Percentiles rank a stretch among this genome's conserved stretches.
Evolutionary conservation across 2,329 filamentous ascomycete species (phyloP).

Genomic region (Epichloe coenophiala): DNA sequence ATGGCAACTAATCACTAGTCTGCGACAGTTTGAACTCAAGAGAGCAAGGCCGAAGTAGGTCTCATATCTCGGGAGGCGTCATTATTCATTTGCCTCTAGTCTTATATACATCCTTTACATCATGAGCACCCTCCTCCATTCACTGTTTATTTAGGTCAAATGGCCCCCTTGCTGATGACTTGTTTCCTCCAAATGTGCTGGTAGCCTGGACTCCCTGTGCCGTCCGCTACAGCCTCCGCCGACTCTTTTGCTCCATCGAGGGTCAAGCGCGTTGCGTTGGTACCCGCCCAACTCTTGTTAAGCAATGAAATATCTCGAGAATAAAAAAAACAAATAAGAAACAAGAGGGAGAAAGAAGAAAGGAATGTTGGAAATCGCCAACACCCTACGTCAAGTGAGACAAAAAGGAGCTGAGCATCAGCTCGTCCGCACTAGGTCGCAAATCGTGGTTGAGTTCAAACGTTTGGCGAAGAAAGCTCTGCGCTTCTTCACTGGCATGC

Average conservation of each 20-base stretch:
- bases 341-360: neutral
- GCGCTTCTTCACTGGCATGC: conserved; percentile 69
- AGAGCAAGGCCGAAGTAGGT: no score
- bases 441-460: conserved; percentile 94
- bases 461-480: conserved; percentile 70
- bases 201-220: neutral
- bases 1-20: no score
- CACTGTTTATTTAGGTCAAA: neutral
- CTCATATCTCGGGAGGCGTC: neutral
- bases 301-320: neutral
- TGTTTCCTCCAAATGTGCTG: neutral
- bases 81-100: conserved; percentile 4
- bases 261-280: neutral
- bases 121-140: neutral
- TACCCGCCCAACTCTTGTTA: conserved; percentile 7
- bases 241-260: neutral
- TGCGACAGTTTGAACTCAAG: no score
- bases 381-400: conserved; percentile 45
- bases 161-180: neutral
- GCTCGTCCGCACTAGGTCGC: conserved; percentile 80
- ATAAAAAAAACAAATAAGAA: neutral
- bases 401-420: conserved; percentile 74
- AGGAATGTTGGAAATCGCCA: neutral
- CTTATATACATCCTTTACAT: conserved; percentile 6
- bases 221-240: neutral